Percentiles rank a stretch among this genome's conserved stretches.
Conservation (phyloP, 1,284 basidiomycete species). For the Sporisorium sorghi region DNA sequence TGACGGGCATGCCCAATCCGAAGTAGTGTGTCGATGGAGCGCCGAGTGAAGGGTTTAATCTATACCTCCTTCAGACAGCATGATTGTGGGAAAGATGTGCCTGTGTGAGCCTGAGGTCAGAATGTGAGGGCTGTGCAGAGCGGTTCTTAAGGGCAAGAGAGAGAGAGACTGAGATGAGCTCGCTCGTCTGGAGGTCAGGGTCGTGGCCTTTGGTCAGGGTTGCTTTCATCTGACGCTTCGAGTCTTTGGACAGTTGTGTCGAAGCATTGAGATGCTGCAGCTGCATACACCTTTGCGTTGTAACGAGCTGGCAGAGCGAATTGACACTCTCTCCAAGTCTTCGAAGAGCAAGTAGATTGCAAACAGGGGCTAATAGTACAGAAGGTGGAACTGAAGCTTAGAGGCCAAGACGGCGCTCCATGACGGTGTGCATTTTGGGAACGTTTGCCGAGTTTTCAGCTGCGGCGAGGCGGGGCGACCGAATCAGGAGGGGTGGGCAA, state of each 20-base stretch:
- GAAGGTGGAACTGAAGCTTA: constrained; percentile 7
- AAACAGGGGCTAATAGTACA: constrained; percentile 31
- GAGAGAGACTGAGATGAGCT: too few relatives aligned
- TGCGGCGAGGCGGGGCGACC: constrained; percentile 5
- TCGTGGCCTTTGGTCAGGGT: too few relatives aligned
- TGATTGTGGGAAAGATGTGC: neutral
- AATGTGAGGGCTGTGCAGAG: neutral
- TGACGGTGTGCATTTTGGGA: constrained; percentile 43
- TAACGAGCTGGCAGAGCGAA: neutral
- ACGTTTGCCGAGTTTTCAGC: constrained; percentile 33
- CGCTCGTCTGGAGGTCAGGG: too few relatives aligned
- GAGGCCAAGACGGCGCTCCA: constrained; percentile 47
- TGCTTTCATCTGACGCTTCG: neutral
- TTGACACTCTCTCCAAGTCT: neutral
- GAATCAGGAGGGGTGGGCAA: neutral
- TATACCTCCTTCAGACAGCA: neutral
- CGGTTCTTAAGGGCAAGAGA: too few relatives aligned
- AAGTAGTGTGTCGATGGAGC: neutral
- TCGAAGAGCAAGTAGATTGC: constrained; percentile 7
- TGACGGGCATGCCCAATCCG: constrained; percentile 35
- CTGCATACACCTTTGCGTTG: neutral
- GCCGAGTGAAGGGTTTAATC: neutral
- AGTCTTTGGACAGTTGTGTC: neutral
- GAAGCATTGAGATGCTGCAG: neutral
- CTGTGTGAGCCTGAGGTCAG: neutral